Evolutionary conservation across 2,329 filamentous ascomycete genomes (phyloP).

Genomic region (Phyllosticta citribraziliensis): DNA sequence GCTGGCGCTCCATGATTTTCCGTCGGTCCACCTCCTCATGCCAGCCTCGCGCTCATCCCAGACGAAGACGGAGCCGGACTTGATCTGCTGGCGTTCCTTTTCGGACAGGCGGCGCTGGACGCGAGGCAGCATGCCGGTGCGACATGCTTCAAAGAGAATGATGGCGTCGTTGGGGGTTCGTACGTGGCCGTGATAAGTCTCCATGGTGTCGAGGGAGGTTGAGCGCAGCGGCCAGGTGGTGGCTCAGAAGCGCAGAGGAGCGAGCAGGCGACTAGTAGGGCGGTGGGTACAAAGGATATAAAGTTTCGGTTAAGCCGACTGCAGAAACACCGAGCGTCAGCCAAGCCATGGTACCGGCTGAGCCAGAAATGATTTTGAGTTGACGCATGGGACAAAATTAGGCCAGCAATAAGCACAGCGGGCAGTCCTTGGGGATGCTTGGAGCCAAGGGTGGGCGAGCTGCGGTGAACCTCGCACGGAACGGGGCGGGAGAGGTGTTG

Average conservation of each 20-base stretch:
- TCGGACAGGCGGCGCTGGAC: conserved; percentile 90
- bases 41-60: conserved; percentile 98
- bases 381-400: conserved; percentile 7
- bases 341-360: conserved; percentile 8
- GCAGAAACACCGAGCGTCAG: conserved; percentile 10
- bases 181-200: conserved; percentile 92
- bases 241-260: not conserved
- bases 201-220: conserved; percentile 49
- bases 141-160: conserved; percentile 95
- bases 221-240: not conserved
- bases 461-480: conserved; percentile 6
- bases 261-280: not conserved
- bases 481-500: conserved; percentile 1
- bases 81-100: conserved; percentile 92
- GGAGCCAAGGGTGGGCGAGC: not conserved
- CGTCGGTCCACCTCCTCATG: conserved; percentile 97
- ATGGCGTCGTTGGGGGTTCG: conserved; percentile 95
- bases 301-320: conserved; percentile 10
- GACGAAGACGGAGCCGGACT: conserved; percentile 96
- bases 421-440: conserved; percentile 2
- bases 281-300: conserved; percentile 11
- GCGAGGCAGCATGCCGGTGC: conserved; percentile 76
- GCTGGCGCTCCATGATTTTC: conserved; percentile 98
- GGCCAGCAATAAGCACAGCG: conserved; percentile 7
- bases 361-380: conserved; percentile 10